Evolutionary conservation across 23 red algal genomes (phyloP), one percentile per base, ranked within the genome.

Genomic region (Gracilaria domingensis): DNA sequence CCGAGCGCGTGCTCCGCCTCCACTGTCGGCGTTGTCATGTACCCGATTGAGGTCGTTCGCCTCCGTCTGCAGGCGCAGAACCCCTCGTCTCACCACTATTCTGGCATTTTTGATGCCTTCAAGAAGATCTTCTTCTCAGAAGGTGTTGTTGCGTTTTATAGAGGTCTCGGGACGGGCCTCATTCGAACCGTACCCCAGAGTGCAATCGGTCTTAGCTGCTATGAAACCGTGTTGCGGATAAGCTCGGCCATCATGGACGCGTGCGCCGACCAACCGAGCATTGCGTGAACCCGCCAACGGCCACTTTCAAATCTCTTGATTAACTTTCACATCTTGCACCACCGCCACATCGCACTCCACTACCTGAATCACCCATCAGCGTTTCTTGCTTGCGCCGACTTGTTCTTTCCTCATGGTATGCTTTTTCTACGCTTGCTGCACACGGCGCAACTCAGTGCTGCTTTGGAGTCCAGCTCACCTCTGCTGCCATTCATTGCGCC

Each of bases 201-300:
- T 80, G 86, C 86, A 12, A 89, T 89, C 30, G 86, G 86, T 67
- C 67, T 87, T 23, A 87, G 83, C 75, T 87, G 83, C 35, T 87
- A 87, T 23, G 83, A 87, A 72, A 87, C 67, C 26, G 62, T 87
- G 24, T 38, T 87, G 26, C 55, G 83, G 30, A 73, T 73, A 73
- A 73, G 33, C 67, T 37, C 61, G n/a, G 62, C 83, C 7, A 45
- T 87, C 30, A 54, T 72, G 38, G 67, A 75, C n/a, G 30, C 50
- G 25, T 87, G 67, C 20, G 38, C 55, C 8, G 44, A 73, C 8
- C 67, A 73, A 24, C 18, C 67, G 35, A 37, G 67, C 20, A 44
- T 44, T 23, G 67, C 38, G 20, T 73, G 67, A 73, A 37, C 12
- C 12, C 3, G 5, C 42, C 42, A 45, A 45, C 42, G 4, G 42